These are phyloP conservation scores for Aspergillus carlsbadensis DNA, from an alignment of 495 filamentous ascomycete genomes.

Conservation along the genomic window DNA sequence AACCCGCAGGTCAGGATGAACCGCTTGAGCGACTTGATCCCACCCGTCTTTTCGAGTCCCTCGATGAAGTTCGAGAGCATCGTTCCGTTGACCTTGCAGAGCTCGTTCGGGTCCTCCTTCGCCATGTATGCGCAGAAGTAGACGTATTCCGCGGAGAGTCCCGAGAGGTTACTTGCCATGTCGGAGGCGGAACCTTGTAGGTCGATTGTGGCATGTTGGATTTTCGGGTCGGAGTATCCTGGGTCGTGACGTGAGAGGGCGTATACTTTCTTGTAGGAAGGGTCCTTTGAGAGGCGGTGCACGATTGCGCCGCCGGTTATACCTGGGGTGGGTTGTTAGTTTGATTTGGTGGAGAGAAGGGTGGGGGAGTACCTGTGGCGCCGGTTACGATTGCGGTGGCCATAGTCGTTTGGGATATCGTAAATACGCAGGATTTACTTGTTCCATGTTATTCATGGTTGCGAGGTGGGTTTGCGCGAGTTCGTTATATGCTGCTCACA, in stretches of 20 bases:
- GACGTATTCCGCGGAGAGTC: conserved; percentile 45
- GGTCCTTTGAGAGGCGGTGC: conserved; percentile 35
- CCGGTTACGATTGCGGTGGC: conserved; percentile 41
- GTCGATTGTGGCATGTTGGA: conserved; percentile 47
- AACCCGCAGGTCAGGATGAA: conserved; percentile 53
- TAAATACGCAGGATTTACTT: neutral
- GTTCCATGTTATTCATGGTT: neutral
- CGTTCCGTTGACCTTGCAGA: conserved; percentile 38
- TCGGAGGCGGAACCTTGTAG: conserved; percentile 36
- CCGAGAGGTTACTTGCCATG: conserved; percentile 42
- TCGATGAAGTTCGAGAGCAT: conserved; percentile 53
- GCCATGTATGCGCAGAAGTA: conserved; percentile 51
- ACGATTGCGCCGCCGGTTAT: conserved; percentile 51
- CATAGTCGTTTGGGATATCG: no score
- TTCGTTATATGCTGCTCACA: neutral
- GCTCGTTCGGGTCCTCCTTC: conserved; percentile 43
- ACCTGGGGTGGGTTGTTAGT: conserved; percentile 20
- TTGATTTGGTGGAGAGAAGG: neutral
- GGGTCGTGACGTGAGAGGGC: conserved; percentile 45
- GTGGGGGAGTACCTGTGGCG: conserved; percentile 33
- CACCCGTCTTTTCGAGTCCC: conserved; percentile 46
- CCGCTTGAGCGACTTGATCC: conserved; percentile 41
- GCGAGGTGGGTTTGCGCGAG: neutral
- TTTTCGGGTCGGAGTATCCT: conserved; percentile 34
- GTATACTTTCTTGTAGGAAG: conserved; percentile 43